Evolutionary conservation across 2,329 filamentous ascomycete genomes (phyloP), one percentile per base, ranked within the genome.

Genomic region (Allantophomopsis cytisporea): DNA sequence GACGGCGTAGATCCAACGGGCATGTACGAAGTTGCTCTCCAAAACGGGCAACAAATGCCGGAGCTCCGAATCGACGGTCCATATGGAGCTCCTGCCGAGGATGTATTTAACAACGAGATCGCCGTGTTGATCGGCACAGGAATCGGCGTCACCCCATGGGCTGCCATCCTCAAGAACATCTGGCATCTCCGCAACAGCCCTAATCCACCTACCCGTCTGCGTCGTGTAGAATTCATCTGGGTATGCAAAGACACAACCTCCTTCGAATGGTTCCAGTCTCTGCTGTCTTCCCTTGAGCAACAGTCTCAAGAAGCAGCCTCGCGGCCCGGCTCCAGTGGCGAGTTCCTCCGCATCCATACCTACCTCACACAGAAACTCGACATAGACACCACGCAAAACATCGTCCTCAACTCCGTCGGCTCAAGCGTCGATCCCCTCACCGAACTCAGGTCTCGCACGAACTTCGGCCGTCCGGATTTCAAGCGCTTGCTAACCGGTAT

Each of bases 221-320:
- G 87, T 43, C 82, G 91, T 59, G 89, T 98, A 23, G 91, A 98
- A 60, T 98, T 98, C 62, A 93, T 98, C 66, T 98, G 91, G 91
- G 81, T 96, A 38, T 95, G 89, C 72, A 91, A 84, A 60, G 88
- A 95, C 55, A 94, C 88, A 0, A 83, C 76, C 28, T 94, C 88
- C 0, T 98, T 98, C 54, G 91, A 96, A 63, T 98, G 91, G 91
- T 96, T 98, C 69, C 91, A 98, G 59, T 87, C 83, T 2, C 76
- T 98, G 1, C 73, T 98, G 13, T 84, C 83, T 1, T 93, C 85
- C 0, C 80, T 98, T 16, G 91, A 98, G 61, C 71, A 79, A 30
- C 91, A 98, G 57, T 88, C 82, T 37, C 70, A 75, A 43, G 73
- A 79, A 51, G 77, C 76, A 4, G 77, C 80, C 33, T 74, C 72